phyloP scores from a whole-genome alignment of 495 filamentous ascomycete species.

The Penicillium silybi region DNA sequence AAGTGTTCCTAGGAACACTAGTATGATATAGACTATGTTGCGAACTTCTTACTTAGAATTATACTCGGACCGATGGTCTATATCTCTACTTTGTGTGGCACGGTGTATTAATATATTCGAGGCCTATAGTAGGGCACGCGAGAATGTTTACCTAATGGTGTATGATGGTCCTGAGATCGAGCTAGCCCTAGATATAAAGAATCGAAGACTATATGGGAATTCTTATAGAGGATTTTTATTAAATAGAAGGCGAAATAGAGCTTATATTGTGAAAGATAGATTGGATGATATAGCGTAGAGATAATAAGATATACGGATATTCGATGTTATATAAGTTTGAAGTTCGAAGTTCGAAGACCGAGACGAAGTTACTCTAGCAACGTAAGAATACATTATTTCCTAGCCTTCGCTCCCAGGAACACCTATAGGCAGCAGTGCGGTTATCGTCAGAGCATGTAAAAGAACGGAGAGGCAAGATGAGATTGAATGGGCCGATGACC shows the following conservation, averaged over 20 bases:
- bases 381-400: not conserved
- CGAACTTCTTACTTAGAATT: not conserved
- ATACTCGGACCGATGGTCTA: not conserved
- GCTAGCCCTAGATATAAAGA: not conserved
- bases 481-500: conserved; percentile 1
- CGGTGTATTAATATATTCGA: not conserved
- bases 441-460: conserved; percentile 4
- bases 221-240: not conserved
- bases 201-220: not conserved
- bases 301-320: too few species aligned
- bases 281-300: too few species aligned
- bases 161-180: not conserved
- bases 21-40: not conserved
- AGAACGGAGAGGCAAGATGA: not conserved
- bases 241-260: not conserved
- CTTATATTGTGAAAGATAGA: not conserved
- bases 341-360: not conserved
- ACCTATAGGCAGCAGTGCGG: conserved; percentile 3
- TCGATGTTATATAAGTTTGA: not conserved
- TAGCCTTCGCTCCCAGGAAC: conserved; percentile 3
- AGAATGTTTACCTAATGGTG: not conserved
- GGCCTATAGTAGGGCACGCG: not conserved
- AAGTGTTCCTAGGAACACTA: not conserved
- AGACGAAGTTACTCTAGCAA: conserved; percentile 6
- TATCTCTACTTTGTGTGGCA: not conserved